These are phyloP conservation scores for Raddia distichophylla DNA, from an alignment of 176 grass and related monocot genomes.

Conservation along the genomic window DNA sequence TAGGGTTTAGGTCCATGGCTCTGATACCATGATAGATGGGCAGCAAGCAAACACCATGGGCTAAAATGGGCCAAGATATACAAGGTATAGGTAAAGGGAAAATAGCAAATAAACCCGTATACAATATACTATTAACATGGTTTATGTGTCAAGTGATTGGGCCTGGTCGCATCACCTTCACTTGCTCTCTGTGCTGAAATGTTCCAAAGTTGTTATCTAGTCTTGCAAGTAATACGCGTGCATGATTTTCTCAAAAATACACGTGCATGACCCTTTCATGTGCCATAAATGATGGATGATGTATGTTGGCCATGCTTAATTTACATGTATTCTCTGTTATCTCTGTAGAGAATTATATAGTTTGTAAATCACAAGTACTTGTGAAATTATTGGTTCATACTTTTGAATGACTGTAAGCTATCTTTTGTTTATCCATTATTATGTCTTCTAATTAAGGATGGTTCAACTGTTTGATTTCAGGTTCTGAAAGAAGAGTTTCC, in stretches of 20 bases:
- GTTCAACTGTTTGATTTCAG: constrained; percentile 47
- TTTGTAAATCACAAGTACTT: not conserved
- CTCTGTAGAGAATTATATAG: too few species aligned
- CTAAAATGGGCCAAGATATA: too few species aligned
- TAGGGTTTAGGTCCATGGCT: too few species aligned
- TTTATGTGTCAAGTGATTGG: not conserved
- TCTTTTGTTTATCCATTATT: not conserved
- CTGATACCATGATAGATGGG: too few species aligned
- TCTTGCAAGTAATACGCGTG: not conserved
- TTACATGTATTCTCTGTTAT: not conserved
- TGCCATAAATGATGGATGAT: constrained; percentile 15
- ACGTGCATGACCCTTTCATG: constrained; percentile 9
- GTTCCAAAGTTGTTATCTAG: not conserved
- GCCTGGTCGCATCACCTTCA: constrained; percentile 10
- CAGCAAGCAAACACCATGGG: too few species aligned
- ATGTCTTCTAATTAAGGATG: not conserved
- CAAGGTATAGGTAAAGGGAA: too few species aligned
- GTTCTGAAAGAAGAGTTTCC: constrained; percentile 84
- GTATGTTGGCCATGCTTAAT: constrained; percentile 31
- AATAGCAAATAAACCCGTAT: too few species aligned
- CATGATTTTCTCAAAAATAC: not conserved
- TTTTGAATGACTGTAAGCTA: constrained; percentile 14
- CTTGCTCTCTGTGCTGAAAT: constrained; percentile 21
- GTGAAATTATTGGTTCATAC: constrained; percentile 5
- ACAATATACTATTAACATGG: too few species aligned